phyloP scores from a whole-genome alignment of 192 early-diverging fungal species.

The Backusella westeae region DNA sequence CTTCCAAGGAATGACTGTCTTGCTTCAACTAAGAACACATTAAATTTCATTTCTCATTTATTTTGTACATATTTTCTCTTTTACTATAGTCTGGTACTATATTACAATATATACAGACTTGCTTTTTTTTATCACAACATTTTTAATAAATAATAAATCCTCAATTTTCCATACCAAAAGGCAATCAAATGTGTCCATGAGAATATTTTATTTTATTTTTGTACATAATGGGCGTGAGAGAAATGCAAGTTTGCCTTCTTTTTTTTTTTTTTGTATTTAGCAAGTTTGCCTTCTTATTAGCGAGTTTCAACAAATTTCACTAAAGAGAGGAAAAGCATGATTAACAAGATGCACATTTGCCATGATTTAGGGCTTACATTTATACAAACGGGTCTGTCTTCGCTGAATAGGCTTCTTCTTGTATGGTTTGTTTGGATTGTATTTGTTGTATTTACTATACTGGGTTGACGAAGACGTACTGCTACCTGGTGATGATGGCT shows the following conservation, averaged over 20 bases:
- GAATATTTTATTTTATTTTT: slow-evolving; percentile 6
- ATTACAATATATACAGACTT: not conserved
- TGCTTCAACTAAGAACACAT: not conserved
- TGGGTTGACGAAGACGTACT: not conserved
- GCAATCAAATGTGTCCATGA: not conserved
- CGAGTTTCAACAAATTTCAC: slow-evolving; percentile 27
- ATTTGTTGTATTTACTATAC: not conserved
- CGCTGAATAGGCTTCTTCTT: slow-evolving; percentile 16
- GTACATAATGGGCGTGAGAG: not conserved
- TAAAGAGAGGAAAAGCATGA: not conserved
- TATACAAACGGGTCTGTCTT: slow-evolving; percentile 13
- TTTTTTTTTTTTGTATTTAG: no score
- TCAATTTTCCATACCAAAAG: not conserved
- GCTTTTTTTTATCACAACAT: not conserved
- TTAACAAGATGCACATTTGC: not conserved
- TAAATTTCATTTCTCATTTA: not conserved
- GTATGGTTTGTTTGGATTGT: not conserved
- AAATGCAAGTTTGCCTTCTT: not conserved
- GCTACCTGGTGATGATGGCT: not conserved
- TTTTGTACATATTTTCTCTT: not conserved
- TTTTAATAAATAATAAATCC: not conserved
- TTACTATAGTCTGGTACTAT: not conserved
- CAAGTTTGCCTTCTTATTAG: not conserved
- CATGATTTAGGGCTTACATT: slow-evolving; percentile 10
- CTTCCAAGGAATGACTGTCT: not conserved